Percentiles rank a stretch among this genome's conserved stretches.
Evolutionary conservation across 2,329 filamentous ascomycete genomes (phyloP).

Genomic region (Colletotrichum orbiculare): DNA sequence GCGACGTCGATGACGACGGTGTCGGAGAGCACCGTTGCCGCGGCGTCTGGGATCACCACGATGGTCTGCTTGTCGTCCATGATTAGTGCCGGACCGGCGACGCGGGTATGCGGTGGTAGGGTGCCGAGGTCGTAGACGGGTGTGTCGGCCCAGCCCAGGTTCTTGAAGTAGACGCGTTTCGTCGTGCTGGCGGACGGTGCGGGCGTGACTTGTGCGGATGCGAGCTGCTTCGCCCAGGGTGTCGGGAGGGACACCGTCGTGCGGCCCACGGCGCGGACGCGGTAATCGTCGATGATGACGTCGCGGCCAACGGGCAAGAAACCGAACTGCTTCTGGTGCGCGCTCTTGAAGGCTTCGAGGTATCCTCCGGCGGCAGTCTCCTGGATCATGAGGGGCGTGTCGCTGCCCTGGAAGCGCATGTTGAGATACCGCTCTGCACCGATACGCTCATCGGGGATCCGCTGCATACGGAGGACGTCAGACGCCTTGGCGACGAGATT

Average conservation of each 20-base stretch:
- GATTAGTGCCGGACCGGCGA: conserved; percentile 74
- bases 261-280: conserved; percentile 52
- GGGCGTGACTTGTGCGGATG: conserved; percentile 4
- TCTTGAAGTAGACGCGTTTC: conserved; percentile 38
- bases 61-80: conserved; percentile 78
- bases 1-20: conserved; percentile 55
- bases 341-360: conserved; percentile 48
- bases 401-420: conserved; percentile 56
- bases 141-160: conserved; percentile 56
- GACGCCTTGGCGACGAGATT: conserved; percentile 46
- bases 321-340: conserved; percentile 54
- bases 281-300: conserved; percentile 55
- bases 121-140: conserved; percentile 75
- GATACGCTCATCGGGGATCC: conserved; percentile 24
- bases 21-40: conserved; percentile 55
- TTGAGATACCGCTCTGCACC: conserved; percentile 52
- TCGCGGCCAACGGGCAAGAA: conserved; percentile 50
- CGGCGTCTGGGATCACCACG: conserved; percentile 72
- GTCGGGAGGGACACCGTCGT: conserved; percentile 24
- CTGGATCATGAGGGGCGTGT: conserved; percentile 55
- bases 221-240: conserved; percentile 26
- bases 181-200: conserved; percentile 20
- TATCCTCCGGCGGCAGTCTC: conserved; percentile 40
- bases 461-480: conserved; percentile 47
- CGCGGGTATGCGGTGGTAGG: conserved; percentile 67